phyloP scores from a whole-genome alignment of 1,139 yeast species.

The Pichia sp. region DNA sequence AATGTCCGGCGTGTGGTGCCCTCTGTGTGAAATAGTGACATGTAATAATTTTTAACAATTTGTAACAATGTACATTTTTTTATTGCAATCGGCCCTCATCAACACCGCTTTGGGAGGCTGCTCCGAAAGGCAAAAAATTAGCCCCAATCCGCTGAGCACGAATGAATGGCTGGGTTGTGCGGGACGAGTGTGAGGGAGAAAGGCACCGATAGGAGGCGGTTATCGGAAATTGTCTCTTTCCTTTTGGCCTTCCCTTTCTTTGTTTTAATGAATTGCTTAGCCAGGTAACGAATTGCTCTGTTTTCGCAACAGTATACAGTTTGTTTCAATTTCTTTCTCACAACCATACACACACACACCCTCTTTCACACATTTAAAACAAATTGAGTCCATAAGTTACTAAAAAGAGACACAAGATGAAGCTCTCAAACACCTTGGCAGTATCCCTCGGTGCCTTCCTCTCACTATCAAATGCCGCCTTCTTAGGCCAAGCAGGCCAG shows the following conservation, averaged over 20 bases:
- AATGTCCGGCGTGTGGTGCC: constrained; percentile 55
- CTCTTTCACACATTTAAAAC: background rate
- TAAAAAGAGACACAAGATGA: constrained; percentile 13
- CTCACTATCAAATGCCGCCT: constrained; percentile 11
- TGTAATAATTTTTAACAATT: too few species aligned
- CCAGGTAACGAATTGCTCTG: background rate
- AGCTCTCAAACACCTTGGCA: constrained; percentile 13
- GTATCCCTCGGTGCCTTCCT: constrained; percentile 12
- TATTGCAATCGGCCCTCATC: background rate
- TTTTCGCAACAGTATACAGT: background rate
- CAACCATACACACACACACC: background rate
- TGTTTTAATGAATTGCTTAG: background rate
- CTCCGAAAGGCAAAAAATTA: background rate
- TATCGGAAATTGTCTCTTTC: background rate
- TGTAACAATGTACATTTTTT: too few species aligned
- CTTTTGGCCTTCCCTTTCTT: background rate
- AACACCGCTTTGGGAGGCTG: background rate
- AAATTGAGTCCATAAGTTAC: background rate
- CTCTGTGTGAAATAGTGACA: constrained; percentile 3
- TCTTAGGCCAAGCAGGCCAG: constrained; percentile 8
- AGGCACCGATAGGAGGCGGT: background rate
- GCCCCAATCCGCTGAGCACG: background rate
- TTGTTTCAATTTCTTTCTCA: background rate
- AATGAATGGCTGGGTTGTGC: background rate
- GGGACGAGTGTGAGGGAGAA: background rate